These are phyloP conservation scores for Telfairia occidentalis DNA, from an alignment of 331 rosid genomes.

Conservation along the genomic window DNA sequence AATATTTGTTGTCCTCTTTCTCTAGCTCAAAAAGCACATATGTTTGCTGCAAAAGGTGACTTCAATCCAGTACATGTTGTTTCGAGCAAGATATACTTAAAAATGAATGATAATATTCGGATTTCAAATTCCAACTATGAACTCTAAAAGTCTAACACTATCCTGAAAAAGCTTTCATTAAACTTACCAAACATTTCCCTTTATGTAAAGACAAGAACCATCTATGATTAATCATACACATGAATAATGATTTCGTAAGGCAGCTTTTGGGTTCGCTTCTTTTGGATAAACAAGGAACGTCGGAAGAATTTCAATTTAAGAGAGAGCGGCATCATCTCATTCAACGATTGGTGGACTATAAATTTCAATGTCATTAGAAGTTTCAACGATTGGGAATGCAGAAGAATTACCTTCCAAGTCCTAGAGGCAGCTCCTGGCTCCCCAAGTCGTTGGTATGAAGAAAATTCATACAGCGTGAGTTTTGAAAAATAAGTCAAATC, in stretches of 20 bases:
- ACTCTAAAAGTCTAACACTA: background rate
- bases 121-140: background rate
- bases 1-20: background rate
- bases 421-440: background rate
- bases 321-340: background rate
- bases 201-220: background rate
- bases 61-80: background rate
- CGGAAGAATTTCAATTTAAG: background rate
- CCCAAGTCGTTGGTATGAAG: background rate
- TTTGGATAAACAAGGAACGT: background rate
- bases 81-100: background rate
- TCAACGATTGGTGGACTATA: background rate
- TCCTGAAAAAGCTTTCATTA: background rate
- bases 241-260: background rate
- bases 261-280: background rate
- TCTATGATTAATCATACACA: background rate
- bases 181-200: background rate
- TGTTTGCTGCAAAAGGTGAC: background rate
- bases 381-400: background rate
- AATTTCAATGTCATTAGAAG: background rate
- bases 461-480: background rate
- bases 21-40: background rate
- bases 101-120: background rate
- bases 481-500: conserved; percentile 3
- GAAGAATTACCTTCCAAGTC: background rate